Evolutionary conservation across 768 basidiomycete genomes (phyloP).

Genomic region (Calocera cornea): DNA sequence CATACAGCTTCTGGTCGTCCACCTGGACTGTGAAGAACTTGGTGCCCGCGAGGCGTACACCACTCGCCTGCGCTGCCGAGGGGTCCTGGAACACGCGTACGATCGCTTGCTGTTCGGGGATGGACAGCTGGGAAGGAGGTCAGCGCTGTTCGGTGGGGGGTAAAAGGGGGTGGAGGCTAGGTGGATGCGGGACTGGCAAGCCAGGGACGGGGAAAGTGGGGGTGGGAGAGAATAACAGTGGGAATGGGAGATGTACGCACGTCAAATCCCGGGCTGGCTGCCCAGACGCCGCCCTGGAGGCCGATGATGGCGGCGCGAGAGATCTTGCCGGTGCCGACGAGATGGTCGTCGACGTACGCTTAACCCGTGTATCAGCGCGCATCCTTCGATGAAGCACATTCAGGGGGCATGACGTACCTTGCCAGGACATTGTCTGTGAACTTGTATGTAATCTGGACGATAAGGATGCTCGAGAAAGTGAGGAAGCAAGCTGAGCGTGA

Average conservation of each 20-base stretch:
- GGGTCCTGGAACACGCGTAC: conserved; percentile 35
- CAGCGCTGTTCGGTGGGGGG: not conserved
- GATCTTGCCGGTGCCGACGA: conserved; percentile 61
- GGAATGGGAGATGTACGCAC: conserved; percentile 29
- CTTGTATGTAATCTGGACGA: not conserved
- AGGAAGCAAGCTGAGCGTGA: no score
- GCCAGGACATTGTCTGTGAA: conserved; percentile 51
- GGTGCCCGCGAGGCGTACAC: conserved; percentile 47
- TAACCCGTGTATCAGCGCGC: conserved; percentile 5
- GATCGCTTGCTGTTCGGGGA: conserved; percentile 50
- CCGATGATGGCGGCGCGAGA: conserved; percentile 67
- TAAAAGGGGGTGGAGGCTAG: not conserved
- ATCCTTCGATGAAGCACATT: not conserved
- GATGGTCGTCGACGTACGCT: conserved; percentile 75
- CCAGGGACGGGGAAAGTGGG: not conserved
- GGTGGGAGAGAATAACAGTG: no score
- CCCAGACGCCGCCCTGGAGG: conserved; percentile 65
- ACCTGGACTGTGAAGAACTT: conserved; percentile 64
- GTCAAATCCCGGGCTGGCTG: conserved; percentile 41
- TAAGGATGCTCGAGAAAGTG: not conserved
- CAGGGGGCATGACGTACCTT: conserved; percentile 31
- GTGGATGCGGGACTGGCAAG: not conserved
- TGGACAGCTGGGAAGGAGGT: conserved; percentile 35
- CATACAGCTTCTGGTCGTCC: conserved; percentile 43
- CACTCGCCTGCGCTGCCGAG: conserved; percentile 35